phyloP scores from a whole-genome alignment of 1,284 basidiomycete genomes.

The Tremellales sp. region DNA sequence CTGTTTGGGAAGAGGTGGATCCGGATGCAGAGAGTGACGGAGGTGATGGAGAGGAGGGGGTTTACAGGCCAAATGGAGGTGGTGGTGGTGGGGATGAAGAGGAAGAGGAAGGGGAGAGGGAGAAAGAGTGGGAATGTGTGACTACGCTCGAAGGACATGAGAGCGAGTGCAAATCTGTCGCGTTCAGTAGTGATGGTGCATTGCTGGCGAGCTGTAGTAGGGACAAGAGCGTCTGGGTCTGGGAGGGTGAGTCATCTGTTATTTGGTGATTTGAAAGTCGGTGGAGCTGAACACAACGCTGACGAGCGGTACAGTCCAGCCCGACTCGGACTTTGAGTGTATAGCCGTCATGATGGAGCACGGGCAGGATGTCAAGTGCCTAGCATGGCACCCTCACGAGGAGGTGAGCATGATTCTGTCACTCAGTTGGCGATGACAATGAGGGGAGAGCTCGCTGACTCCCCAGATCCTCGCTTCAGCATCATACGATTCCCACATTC shows the following conservation, averaged over 20 bases:
- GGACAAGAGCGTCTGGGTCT: constrained; percentile 98
- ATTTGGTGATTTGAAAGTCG: neutral
- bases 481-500: constrained; percentile 96
- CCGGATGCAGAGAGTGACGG: constrained; percentile 35
- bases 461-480: constrained; percentile 88
- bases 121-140: constrained; percentile 54
- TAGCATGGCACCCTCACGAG: constrained; percentile 91
- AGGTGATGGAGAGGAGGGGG: constrained; percentile 42
- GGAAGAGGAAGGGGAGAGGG: constrained; percentile 31
- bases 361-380: constrained; percentile 90
- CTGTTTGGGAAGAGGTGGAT: constrained; percentile 76
- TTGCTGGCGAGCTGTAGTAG: constrained; percentile 87
- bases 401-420: constrained; percentile 60
- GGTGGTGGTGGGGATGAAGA: constrained; percentile 44
- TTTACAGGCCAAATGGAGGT: constrained; percentile 10
- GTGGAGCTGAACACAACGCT: neutral
- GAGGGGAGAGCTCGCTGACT: constrained; percentile 17
- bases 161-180: constrained; percentile 93
- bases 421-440: neutral
- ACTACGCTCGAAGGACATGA: constrained; percentile 92
- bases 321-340: constrained; percentile 92
- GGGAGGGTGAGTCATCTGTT: constrained; percentile 69
- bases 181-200: constrained; percentile 72
- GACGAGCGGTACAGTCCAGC: constrained; percentile 62
- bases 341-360: constrained; percentile 97